Evolutionary conservation across 1,284 basidiomycete species (phyloP), one percentile per base, ranked within the genome.

Genomic region (Leccinum pseudoinsigne): DNA sequence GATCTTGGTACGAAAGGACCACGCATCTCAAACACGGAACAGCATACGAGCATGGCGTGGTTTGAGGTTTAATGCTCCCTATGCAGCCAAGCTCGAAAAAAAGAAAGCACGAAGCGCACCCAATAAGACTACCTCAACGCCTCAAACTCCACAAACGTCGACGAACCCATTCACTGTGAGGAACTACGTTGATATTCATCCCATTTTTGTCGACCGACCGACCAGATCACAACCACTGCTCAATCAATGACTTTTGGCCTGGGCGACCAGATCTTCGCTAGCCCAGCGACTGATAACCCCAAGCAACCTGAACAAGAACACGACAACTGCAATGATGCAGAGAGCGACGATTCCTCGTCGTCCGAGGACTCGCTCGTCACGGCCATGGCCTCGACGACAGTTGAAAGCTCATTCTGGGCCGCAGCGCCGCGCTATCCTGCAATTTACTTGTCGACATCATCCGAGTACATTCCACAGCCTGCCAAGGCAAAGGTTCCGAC

Each of bases 21-120:
- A 55, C 51, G 23, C 59, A 54, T 69, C 67, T 69, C 2, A 68
- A 67, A 58, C 16, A 58, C 45, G 23, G 57, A 50, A 65, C 68
- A 93, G 92, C 70, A 78, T 93, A 58, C 87, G 92, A 34, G 91
- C 89, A 50, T 93, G 88, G 86, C 82, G 92, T 68, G 88, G 86
- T 9, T 71, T 93, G 60, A 81, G 88, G 50, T 85, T 81, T 69
- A 93, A 94, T 70, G 81, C 84, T 62, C 78, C 80, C 60, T 94
- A 92, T 71, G 92, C 92, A 5, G 79, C 80, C 21, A 90, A 92
- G 71, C 79, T 93, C 5, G 81, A 85, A 66, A 81, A 77, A 63
- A 81, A 79, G 68, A 71, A 71, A 14, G 70, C 68, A 11, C 71
- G 60, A 21, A 73, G 74, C 54, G 71, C 76, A 60, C 78, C 79